Conservation (phyloP, 441 rosid genomes). For the Populus hybrid region DNA sequence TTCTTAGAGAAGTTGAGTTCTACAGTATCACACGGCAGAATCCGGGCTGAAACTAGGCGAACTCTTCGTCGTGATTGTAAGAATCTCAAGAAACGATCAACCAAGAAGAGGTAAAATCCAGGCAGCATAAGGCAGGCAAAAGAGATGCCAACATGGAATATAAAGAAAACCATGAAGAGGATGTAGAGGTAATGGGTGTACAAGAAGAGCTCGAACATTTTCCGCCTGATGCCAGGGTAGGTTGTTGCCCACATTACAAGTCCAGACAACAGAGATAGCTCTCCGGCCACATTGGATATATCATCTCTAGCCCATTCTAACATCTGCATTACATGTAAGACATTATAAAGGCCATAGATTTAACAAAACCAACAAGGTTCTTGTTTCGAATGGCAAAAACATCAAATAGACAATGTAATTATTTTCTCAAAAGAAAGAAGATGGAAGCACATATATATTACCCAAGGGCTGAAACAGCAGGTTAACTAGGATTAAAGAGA, state of each 20-base stretch:
- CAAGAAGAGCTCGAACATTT: conserved; percentile 61
- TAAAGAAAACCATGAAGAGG: conserved; percentile 41
- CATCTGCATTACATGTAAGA: conserved; percentile 23
- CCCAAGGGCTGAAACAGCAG: no score
- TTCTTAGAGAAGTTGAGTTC: conserved; percentile 58
- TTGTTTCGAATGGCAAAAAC: neutral
- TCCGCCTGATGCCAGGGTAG: conserved; percentile 32
- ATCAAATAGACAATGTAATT: no score
- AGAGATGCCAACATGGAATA: conserved; percentile 49
- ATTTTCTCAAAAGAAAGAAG: neutral
- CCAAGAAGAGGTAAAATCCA: conserved; percentile 56
- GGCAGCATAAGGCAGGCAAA: conserved; percentile 49
- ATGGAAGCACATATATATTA: neutral
- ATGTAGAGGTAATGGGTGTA: conserved; percentile 58
- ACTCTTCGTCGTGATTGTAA: conserved; percentile 43
- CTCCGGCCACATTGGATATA: conserved; percentile 50
- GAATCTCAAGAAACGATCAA: conserved; percentile 56
- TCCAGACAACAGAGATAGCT: conserved; percentile 40
- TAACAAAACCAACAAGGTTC: neutral
- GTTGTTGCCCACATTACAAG: conserved; percentile 50
- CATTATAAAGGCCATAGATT: neutral
- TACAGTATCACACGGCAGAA: conserved; percentile 43
- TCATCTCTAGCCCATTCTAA: conserved; percentile 35
- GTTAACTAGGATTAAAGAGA: no score
- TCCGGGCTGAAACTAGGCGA: conserved; percentile 40